These are phyloP conservation scores for Fusarium mexicanum DNA, from an alignment of 2,329 filamentous ascomycete species.

Conservation along the genomic window DNA sequence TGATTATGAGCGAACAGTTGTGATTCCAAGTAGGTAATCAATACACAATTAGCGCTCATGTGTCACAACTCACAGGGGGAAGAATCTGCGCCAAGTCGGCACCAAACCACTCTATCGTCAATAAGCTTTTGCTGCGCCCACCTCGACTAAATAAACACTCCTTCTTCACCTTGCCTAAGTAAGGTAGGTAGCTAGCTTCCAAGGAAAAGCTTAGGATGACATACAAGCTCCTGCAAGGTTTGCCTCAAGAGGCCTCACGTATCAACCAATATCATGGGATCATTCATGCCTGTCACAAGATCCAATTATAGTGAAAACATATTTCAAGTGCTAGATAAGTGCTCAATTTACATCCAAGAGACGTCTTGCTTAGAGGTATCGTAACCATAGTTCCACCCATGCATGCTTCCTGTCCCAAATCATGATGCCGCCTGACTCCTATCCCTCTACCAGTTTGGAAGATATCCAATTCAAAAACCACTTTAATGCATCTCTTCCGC, in stretches of 20 bases:
- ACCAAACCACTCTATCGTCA: constrained; percentile 37
- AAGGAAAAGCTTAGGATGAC: constrained; percentile 20
- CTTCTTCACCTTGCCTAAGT: neutral
- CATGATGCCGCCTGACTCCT: constrained; percentile 35
- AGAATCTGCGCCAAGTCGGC: constrained; percentile 38
- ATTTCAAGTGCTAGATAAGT: neutral
- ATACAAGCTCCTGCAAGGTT: neutral
- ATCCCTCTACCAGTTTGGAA: constrained; percentile 5
- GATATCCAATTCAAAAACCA: constrained; percentile 15
- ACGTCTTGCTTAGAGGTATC: constrained; percentile 31
- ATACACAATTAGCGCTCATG: neutral
- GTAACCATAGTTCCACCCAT: constrained; percentile 30
- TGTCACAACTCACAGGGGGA: neutral
- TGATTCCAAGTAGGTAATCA: neutral
- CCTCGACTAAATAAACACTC: constrained; percentile 10
- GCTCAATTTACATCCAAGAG: neutral
- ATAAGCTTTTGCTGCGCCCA: constrained; percentile 44
- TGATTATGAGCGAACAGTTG: neutral
- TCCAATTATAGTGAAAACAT: neutral
- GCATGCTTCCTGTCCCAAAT: constrained; percentile 29
- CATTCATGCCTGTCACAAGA: neutral
- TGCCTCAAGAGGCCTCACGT: neutral
- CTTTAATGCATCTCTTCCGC: constrained; percentile 3
- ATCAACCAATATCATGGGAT: neutral
- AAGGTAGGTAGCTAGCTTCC: neutral